A percentile compares a stretch with the other conserved stretches of the same genome.
phyloP scores from a whole-genome alignment of 805 yeast genomes.

The Scheffersomyces lignosus region DNA sequence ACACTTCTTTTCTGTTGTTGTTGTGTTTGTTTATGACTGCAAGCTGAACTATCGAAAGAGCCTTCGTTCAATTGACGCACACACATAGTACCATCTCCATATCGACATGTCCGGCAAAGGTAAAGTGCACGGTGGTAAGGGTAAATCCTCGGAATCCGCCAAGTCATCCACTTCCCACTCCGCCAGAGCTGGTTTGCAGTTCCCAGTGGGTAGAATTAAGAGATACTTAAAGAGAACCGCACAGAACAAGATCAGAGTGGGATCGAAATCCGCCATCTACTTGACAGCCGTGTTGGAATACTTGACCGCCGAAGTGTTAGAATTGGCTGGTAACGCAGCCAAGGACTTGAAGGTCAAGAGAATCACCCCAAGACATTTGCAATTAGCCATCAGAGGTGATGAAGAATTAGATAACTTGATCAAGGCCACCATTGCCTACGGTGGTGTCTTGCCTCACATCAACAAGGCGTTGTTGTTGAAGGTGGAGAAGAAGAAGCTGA shows the following conservation, averaged over 20 bases:
- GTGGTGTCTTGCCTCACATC: constrained; percentile 36
- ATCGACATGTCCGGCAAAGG: constrained; percentile 81
- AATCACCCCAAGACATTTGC: constrained; percentile 33
- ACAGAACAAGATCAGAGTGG: constrained; percentile 79
- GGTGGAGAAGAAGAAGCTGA: constrained; percentile 29
- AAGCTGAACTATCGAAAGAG: no score
- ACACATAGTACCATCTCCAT: no score
- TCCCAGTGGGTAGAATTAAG: constrained; percentile 99
- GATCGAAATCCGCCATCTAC: constrained; percentile 75
- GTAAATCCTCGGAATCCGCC: constrained; percentile 76
- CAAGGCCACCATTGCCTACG: constrained; percentile 33
- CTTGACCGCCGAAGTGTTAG: constrained; percentile 32
- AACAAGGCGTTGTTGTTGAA: constrained; percentile 34
- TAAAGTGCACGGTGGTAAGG: constrained; percentile 95
- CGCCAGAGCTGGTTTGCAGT: constrained; percentile 91
- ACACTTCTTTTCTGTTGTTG: not conserved
- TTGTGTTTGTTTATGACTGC: no score
- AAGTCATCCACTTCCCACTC: constrained; percentile 83
- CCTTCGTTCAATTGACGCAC: no score
- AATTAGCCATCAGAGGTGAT: constrained; percentile 32
- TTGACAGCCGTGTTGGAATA: constrained; percentile 32
- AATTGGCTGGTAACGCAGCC: constrained; percentile 33
- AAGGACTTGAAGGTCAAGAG: constrained; percentile 34
- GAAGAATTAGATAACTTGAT: constrained; percentile 34
- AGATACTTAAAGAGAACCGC: constrained; percentile 91